These are phyloP conservation scores for Penicillium desertorum DNA, from an alignment of 495 filamentous ascomycete species.

Conservation along the genomic window DNA sequence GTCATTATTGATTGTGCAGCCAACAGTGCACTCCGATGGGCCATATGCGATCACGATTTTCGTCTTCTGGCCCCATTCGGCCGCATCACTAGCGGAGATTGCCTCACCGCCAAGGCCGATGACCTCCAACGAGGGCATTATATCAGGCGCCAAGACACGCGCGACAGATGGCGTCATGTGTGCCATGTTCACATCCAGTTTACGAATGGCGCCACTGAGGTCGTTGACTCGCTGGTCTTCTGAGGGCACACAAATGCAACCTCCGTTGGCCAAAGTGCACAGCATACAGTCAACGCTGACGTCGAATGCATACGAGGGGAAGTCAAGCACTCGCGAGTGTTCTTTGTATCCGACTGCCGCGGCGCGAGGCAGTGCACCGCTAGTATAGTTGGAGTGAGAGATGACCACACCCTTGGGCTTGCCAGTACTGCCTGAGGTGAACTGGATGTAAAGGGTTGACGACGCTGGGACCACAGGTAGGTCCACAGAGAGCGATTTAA, in stretches of 20 bases:
- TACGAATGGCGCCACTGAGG: slow-evolving; percentile 24
- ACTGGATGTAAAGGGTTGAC: slow-evolving; percentile 22
- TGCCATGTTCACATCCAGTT: slow-evolving; percentile 23
- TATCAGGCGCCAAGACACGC: slow-evolving; percentile 19
- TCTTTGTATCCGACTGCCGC: neutral
- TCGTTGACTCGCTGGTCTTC: slow-evolving; percentile 32
- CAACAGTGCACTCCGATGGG: slow-evolving; percentile 33
- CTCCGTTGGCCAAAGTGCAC: slow-evolving; percentile 45
- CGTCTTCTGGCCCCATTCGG: slow-evolving; percentile 23
- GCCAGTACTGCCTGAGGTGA: slow-evolving; percentile 44
- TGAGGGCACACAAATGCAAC: slow-evolving; percentile 40
- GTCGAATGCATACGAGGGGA: slow-evolving; percentile 61
- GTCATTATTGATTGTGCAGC: slow-evolving; percentile 17
- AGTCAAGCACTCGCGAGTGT: slow-evolving; percentile 51
- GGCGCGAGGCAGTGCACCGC: slow-evolving; percentile 7
- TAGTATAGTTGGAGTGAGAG: slow-evolving; percentile 35
- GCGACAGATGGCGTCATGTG: slow-evolving; percentile 31
- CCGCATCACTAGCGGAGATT: slow-evolving; percentile 14
- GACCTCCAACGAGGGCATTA: slow-evolving; percentile 22
- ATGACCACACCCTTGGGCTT: slow-evolving; percentile 46
- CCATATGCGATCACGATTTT: slow-evolving; percentile 35
- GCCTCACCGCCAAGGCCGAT: slow-evolving; percentile 29
- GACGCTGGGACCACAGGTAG: slow-evolving; percentile 8
- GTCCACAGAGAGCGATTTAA: neutral
- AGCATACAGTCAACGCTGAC: slow-evolving; percentile 55